Evolutionary conservation across 805 yeast genomes (phyloP).

Genomic region (Wickerhamomyces rabaulensis): DNA sequence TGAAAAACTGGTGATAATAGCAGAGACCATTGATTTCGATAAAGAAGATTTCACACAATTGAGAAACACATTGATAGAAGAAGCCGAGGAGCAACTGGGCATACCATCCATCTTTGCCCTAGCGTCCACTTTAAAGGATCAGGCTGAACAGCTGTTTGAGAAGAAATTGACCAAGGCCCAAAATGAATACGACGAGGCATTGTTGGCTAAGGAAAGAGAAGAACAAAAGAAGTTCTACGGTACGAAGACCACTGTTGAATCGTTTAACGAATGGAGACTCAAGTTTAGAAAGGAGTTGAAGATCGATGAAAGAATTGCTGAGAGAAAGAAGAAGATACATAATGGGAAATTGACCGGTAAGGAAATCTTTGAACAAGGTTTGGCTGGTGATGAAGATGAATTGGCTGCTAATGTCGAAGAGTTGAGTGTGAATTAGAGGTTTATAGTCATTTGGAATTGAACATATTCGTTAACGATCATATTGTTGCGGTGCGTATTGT

Average conservation of each 20-base stretch:
- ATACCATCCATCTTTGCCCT: conserved; percentile 88
- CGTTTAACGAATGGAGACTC: conserved; percentile 68
- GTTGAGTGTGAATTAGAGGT: background rate
- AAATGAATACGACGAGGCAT: conserved; percentile 49
- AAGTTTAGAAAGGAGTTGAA: conserved; percentile 69
- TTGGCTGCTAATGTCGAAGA: background rate
- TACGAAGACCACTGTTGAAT: conserved; percentile 78
- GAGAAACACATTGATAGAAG: conserved; percentile 39
- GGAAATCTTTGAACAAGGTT: conserved; percentile 86
- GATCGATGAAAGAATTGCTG: conserved; percentile 52
- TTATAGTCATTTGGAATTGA: background rate
- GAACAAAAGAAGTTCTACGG: conserved; percentile 91
- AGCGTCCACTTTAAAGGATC: conserved; percentile 72
- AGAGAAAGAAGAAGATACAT: conserved; percentile 53
- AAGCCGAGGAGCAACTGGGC: conserved; percentile 77
- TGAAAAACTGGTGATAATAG: conserved; percentile 43
- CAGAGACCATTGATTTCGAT: conserved; percentile 55
- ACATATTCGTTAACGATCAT: too few species aligned
- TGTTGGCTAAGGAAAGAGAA: conserved; percentile 63
- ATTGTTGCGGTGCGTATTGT: too few species aligned
- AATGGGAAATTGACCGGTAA: conserved; percentile 79
- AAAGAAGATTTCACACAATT: conserved; percentile 39
- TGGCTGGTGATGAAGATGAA: conserved; percentile 61
- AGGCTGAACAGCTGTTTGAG: conserved; percentile 64
- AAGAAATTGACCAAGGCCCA: conserved; percentile 52